Evolutionary conservation across 768 basidiomycete species (phyloP), one percentile per base, ranked within the genome.

Genomic region (Hericium coralloides): DNA sequence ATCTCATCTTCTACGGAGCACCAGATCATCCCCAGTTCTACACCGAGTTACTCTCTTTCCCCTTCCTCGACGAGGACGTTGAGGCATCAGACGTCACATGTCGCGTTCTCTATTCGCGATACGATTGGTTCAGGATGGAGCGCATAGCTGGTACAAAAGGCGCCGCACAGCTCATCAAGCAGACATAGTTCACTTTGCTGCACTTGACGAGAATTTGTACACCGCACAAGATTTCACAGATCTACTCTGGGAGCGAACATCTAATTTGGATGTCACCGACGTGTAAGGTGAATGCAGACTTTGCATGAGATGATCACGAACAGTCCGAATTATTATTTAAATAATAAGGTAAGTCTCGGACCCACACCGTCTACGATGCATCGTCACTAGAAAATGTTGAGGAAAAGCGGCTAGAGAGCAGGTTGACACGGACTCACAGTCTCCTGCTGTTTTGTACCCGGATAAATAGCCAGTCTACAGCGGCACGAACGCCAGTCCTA

Each of bases 381-480:
- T 50, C 22, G 20, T 12, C 49, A 1, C 14, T 15, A 52, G 25
- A 55, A n/a, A 15, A 7, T 5, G 26, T 15, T 15, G 41, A 41
- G n/a, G 51, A 37, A 26, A 22, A 38, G 5, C 0, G 9, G 31
- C 23, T 25, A 17, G 38, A 15, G 37, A 18, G 47, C 22, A 39
- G 49, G n/a, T n/a, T 15, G 36, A 12, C 22, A 14, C 3, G 20
- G 10, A 22, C 67, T 55, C 50, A 84, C 87, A 83, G 81, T 60
- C 72, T 70, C 49, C 88, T 75, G 61, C 90, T 92, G 62, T 93
- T 94, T 71, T 95, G 92, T 4, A 97, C 94, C 0, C 94, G 80
- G 55, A 95, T 83, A 67, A 95, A 95, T 25, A 98, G 67, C 95
- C 95, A 98, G 66, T 97, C 89, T 2, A 97, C 89, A 0, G 90